Evolutionary conservation across 257 asterid species (phyloP).

Genomic region (Nicotiana attenuata): DNA sequence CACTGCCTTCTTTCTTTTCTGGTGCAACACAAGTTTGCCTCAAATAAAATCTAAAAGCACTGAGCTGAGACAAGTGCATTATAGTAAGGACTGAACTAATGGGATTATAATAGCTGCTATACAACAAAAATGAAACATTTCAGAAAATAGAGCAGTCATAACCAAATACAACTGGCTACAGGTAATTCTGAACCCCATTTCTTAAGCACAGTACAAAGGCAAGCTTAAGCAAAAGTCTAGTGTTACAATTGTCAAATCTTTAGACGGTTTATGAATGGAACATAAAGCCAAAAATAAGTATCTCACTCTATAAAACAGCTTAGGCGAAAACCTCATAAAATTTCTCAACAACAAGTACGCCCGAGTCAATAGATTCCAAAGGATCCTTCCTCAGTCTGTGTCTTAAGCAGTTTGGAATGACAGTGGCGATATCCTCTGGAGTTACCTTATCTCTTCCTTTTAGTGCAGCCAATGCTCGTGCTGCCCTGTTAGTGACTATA

Average conservation of each 20-base stretch:
- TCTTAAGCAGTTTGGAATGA: slow-evolving; percentile 88
- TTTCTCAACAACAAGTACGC: slow-evolving; percentile 81
- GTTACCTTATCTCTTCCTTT: slow-evolving; percentile 77
- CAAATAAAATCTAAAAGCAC: too few species aligned
- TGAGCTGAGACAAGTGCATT: not conserved
- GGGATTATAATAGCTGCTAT: not conserved
- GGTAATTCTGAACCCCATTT: not conserved
- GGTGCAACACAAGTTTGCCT: too few species aligned
- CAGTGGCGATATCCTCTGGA: slow-evolving; percentile 76
- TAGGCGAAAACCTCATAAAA: slow-evolving; percentile 73
- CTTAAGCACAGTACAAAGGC: not conserved
- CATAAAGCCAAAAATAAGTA: slow-evolving; percentile 2
- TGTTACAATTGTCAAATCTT: not conserved
- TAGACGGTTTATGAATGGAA: not conserved
- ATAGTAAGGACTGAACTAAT: not conserved
- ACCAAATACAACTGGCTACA: not conserved
- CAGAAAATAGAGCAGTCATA: not conserved
- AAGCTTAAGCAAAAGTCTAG: not conserved
- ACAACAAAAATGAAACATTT: not conserved
- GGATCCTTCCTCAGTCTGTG: slow-evolving; percentile 93
- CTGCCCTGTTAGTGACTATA: slow-evolving; percentile 83
- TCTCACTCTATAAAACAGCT: not conserved
- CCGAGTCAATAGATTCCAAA: slow-evolving; percentile 89
- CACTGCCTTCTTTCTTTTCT: too few species aligned
- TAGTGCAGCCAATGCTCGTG: slow-evolving; percentile 83